Base-by-base conservation (phyloP, 768 basidiomycete species). In the Lentinula boryana region DNA sequence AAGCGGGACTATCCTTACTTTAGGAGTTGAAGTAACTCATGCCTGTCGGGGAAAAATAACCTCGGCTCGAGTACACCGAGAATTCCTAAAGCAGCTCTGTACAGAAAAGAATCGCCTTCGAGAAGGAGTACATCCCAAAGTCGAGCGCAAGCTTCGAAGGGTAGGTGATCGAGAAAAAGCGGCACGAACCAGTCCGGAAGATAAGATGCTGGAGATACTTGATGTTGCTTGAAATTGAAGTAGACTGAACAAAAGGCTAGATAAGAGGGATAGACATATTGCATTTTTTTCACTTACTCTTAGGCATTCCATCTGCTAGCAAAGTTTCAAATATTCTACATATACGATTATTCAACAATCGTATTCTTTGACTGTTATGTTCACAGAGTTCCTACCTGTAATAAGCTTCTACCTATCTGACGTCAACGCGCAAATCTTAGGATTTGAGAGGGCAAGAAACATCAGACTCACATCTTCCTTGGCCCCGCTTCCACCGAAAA, bases 151-250 rank as follows among this genome's bases (percentile, higher is more conserved):
- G 90, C 89, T 66, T 95, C 94, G 69, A 96, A 90, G 0, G 93
- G 92, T n/a, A 96, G 76, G 69, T 94, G 92, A 64, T 91, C 81
- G 40, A 93, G 72, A 70, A 93, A 96, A 15, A 94, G 75, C 0
- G 93, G 85, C 33, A 89, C 67, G 31, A 96, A 66, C 94, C 94
- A 96, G 61, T 87, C 86, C 0, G 80, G 83, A 15, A 96, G 78
- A 75, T 95, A 96, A n/a, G 85, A 80, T 2, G 85, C 76, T 1
- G 94, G 93, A 1, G 93, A 89, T 67, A 96, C 84, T 63, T 94
- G 91, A 69, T 95, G 91, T 67, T 94, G 91, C 70, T 95, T 93
- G 75, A 95, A 95, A 74, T 95, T 95, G 75, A 93, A 91, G 71
- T 93, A 95, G 63, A 96, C 93, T 94, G 51, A 13, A 54, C 13